phyloP scores from a whole-genome alignment of 2,329 filamentous ascomycete genomes.

The Nigrospora sphaerica region DNA sequence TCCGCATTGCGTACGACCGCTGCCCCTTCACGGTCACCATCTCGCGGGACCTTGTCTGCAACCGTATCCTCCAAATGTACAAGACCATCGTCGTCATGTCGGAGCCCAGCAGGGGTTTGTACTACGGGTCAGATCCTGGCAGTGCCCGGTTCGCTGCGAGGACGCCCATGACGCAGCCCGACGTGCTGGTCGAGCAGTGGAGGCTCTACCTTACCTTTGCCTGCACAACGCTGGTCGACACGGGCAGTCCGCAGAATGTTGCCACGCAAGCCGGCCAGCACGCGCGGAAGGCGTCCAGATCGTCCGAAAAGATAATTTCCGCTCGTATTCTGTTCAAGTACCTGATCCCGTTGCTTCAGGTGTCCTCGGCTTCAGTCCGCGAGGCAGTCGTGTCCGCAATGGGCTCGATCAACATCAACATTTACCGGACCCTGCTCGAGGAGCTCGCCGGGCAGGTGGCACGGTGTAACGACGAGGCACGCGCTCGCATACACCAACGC shows the following conservation, averaged over 20 bases:
- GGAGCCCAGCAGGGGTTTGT: slow-evolving; percentile 60
- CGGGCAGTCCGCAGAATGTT: slow-evolving; percentile 57
- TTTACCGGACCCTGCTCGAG: slow-evolving; percentile 86
- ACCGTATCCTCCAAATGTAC: slow-evolving; percentile 89
- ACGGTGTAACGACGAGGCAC: slow-evolving; percentile 82
- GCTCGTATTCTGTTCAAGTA: slow-evolving; percentile 86
- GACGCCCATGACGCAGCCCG: slow-evolving; percentile 66
- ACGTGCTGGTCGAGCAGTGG: slow-evolving; percentile 93
- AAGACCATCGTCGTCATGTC: slow-evolving; percentile 72
- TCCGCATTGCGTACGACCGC: slow-evolving; percentile 81
- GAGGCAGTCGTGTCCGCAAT: slow-evolving; percentile 87
- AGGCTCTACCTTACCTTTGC: slow-evolving; percentile 96
- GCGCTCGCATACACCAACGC: slow-evolving; percentile 78
- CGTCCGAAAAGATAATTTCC: slow-evolving; percentile 73
- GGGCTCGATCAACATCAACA: slow-evolving; percentile 89
- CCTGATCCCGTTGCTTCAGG: slow-evolving; percentile 79
- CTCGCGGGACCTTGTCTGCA: slow-evolving; percentile 86
- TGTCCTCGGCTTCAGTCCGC: slow-evolving; percentile 71
- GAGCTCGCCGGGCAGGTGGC: slow-evolving; percentile 82
- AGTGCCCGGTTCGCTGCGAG: slow-evolving; percentile 44
- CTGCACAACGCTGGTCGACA: slow-evolving; percentile 86
- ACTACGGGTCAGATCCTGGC: slow-evolving; percentile 54
- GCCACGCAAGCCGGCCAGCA: slow-evolving; percentile 60
- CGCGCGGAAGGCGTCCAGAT: slow-evolving; percentile 71
- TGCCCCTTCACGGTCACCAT: slow-evolving; percentile 89